A percentile compares a stretch with the other conserved stretches of the same genome.
Evolutionary conservation across 2,329 filamentous ascomycete species (phyloP).

Genomic region (Claviceps sp.): DNA sequence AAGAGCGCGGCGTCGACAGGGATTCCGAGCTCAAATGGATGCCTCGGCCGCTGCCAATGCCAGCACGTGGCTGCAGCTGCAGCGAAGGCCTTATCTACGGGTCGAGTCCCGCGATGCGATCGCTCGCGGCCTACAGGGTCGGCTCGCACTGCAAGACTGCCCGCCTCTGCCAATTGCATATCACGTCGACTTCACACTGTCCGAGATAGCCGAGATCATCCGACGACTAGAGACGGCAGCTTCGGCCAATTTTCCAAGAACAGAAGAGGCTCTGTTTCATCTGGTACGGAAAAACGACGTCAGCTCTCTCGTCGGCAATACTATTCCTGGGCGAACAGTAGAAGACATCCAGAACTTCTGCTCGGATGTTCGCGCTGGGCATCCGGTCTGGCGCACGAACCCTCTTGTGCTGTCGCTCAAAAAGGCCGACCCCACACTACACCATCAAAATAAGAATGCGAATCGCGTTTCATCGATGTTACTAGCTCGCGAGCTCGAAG

Average conservation of each 20-base stretch:
- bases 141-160: slow-evolving; percentile 2
- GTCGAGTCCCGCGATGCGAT: slow-evolving; percentile 16
- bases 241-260: slow-evolving; percentile 7
- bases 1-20: background rate
- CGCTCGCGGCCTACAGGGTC: slow-evolving; percentile 10
- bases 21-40: background rate
- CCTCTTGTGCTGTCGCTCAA: slow-evolving; percentile 15
- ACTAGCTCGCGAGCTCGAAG: slow-evolving; percentile 34
- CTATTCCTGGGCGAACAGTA: slow-evolving; percentile 12
- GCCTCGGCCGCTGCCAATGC: background rate
- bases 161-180: slow-evolving; percentile 11
- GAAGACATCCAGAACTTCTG: slow-evolving; percentile 20
- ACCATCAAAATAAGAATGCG: slow-evolving; percentile 6
- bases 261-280: slow-evolving; percentile 9
- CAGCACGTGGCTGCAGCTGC: slow-evolving; percentile 3
- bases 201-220: slow-evolving; percentile 22
- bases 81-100: slow-evolving; percentile 14
- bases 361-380: slow-evolving; percentile 16
- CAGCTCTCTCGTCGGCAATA: slow-evolving; percentile 10
- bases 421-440: slow-evolving; percentile 5
- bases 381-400: slow-evolving; percentile 3
- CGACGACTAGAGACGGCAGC: slow-evolving; percentile 10
- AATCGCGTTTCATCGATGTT: slow-evolving; percentile 27
- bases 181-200: slow-evolving; percentile 32
- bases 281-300: slow-evolving; percentile 12